Base-by-base conservation (phyloP, 306 rosid species). In the Hippophae rhamnoides region DNA sequence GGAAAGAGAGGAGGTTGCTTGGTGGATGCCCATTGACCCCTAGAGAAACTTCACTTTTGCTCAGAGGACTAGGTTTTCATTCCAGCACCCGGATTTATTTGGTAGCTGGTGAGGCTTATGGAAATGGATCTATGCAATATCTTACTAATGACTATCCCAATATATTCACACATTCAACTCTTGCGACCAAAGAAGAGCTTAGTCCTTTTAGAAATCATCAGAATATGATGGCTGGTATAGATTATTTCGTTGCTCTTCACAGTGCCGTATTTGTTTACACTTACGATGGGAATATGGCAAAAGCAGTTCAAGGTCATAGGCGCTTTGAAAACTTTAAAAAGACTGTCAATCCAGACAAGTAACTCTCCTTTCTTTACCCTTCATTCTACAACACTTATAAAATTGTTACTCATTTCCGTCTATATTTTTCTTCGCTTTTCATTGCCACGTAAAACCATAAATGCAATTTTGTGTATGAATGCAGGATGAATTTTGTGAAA, bases 211-310 rank as follows among this genome's bases (percentile, higher is more conserved):
- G 74, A 86, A 77, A 77, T 71, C 99, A 88, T 74, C 95, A 88
- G 74, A 92, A 88, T 85, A 88, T 92, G 99, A 74, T 92, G 85
- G 99, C 99, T 51, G 99, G 99, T 64, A 81, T 87, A 74, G 99
- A 88, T 66, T 88, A 88, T 58, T 96, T 74, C 41, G 96, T 92
- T 64, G 99, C 99, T 78, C 88, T 92, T 46, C 80, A 85, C 70
- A 88, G 99, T 57, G 82, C 78, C 14, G 95, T 76, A 23, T 92
- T 92, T 77, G 69, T 88, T 25, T 84, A 85, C 78, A 92, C 99
- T 18, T 88, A 85, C 3, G 99, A 92, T 62, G 97, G 99, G 64
- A 92, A 92, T 69, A 86, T 92, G 99, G 99, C 99, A n/a, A 92
- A 92, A 84, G 99, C 99, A 40, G 95, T 92, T 61, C 96, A 85